phyloP scores from a whole-genome alignment of 495 filamentous ascomycete genomes.

The Xylaria castorea region DNA sequence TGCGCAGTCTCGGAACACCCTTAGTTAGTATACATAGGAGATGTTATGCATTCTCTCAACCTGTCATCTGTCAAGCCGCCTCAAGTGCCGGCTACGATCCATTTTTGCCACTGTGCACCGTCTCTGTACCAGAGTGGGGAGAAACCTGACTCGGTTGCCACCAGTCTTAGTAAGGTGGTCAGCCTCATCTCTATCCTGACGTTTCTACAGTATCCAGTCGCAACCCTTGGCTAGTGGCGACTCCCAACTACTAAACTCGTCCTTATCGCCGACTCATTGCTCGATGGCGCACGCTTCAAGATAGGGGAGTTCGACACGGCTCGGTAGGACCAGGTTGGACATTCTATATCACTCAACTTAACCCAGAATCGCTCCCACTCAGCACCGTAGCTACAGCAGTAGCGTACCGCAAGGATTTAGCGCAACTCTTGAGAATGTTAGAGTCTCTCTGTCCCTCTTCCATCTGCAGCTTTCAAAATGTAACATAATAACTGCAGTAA shows the following conservation, averaged over 20 bases:
- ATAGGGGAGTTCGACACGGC: background rate
- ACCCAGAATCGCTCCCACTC: background rate
- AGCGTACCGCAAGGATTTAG: background rate
- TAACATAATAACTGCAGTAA: background rate
- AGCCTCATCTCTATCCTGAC: slow-evolving; percentile 1
- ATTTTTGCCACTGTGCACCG: background rate
- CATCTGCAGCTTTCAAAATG: background rate
- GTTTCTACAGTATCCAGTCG: background rate
- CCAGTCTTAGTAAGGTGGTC: background rate
- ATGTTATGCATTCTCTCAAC: background rate
- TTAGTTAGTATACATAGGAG: background rate
- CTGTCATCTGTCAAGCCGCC: background rate
- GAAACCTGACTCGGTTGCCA: slow-evolving; percentile 1
- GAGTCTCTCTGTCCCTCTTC: background rate
- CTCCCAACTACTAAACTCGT: background rate
- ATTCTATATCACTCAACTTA: background rate
- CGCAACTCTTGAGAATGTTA: background rate
- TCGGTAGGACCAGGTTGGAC: background rate
- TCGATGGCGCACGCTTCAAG: background rate
- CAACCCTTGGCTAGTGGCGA: background rate
- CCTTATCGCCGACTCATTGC: background rate
- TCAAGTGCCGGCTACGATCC: background rate
- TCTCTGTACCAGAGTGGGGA: background rate
- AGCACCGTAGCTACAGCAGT: background rate
- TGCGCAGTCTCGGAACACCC: background rate